Evolutionary conservation across 2,329 filamentous ascomycete genomes (phyloP), one percentile per base, ranked within the genome.

Genomic region (Venturia nashicola): DNA sequence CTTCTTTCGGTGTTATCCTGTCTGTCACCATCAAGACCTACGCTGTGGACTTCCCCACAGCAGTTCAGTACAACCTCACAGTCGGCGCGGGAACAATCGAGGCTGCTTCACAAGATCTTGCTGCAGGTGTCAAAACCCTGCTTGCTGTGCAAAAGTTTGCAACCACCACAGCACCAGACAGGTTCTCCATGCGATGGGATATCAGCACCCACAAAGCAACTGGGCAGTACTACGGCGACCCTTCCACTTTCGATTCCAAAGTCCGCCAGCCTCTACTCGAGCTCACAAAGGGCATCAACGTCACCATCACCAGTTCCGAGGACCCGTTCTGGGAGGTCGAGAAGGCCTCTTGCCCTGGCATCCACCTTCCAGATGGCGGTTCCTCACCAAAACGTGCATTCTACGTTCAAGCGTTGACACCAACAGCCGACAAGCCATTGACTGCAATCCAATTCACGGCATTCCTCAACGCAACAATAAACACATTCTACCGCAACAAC

Each of bases 1-100:
- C 79, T n/a, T 79, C 79, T 39, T 84, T 84, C 62, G 83, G 82
- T 46, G 75, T 85, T 66, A 75, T 85, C 65, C 18, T 34, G 7
- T 57, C 32, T 36, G 32, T 57, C 51, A 57, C 51, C 18, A 36
- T 27, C 18, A 57, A 57, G 51, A 57, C 51, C 1, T 36, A 57
- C 27, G 4, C 27, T 11, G 18, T 57, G 51, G 18, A 34, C 5
- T 57, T 18, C 27, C 51, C 51, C 27, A 57, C 9, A 1, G 32
- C 27, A 18, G 18, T 20, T 5, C 7, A 14, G 27, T 57, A 57
- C 51, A 57, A 36, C 23, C 5, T 57, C 27, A 36, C 32, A 14
- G 51, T 57, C 32, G 32, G 32, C 14, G 32, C 12, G 2, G 51
- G 32, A 36, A 34, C 27, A 16, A n/a, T 3, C 2, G 27, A 18